Evolutionary conservation across 768 basidiomycete species (phyloP).

Genomic region (Kwoniella dejecticola): DNA sequence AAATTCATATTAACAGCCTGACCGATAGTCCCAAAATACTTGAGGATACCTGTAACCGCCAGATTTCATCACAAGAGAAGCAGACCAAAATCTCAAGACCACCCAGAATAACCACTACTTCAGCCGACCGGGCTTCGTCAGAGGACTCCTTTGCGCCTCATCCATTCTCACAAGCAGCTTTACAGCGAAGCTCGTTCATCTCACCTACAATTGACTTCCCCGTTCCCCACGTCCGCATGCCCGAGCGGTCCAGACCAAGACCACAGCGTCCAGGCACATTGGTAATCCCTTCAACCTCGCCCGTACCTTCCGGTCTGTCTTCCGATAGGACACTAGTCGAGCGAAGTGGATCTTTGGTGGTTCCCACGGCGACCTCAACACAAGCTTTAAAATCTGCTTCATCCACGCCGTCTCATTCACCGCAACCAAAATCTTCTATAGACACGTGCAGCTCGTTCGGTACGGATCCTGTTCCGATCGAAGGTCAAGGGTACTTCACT

Average conservation of each 20-base stretch:
- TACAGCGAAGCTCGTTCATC: constrained; percentile 3
- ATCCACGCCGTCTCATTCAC: not conserved
- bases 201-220: constrained; percentile 2
- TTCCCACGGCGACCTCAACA: not conserved
- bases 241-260: not conserved
- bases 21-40: not conserved
- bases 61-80: too few relatives aligned
- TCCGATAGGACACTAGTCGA: not conserved
- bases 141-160: not conserved
- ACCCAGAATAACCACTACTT: not conserved
- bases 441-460: constrained; percentile 8
- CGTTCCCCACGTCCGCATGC: not conserved
- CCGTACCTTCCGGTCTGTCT: not conserved
- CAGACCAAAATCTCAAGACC: not conserved
- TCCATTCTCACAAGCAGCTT: constrained; percentile 7
- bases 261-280: constrained; percentile 2
- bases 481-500: not conserved
- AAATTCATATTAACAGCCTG: not conserved
- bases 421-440: not conserved
- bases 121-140: not conserved
- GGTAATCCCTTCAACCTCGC: not conserved
- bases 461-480: not conserved
- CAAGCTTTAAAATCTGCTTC: constrained; percentile 12
- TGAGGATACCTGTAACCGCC: too few relatives aligned
- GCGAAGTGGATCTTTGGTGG: not conserved